Percentiles rank a stretch among this genome's conserved stretches.
These are phyloP conservation scores for Yamadazyma laniorum DNA, from an alignment of 805 yeast genomes.

Conservation along the genomic window DNA sequence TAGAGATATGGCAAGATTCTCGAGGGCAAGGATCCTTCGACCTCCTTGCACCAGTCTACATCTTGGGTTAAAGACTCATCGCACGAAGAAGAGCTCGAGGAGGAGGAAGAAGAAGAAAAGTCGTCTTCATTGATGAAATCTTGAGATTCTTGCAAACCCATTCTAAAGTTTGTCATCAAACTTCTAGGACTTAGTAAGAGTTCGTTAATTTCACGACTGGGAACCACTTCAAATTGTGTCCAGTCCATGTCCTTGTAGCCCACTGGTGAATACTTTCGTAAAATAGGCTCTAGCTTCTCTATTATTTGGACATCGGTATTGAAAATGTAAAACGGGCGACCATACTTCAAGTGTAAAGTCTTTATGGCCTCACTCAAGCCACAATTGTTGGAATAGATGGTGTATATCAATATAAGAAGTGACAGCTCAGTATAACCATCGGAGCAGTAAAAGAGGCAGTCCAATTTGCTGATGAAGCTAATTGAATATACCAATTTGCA, in stretches of 20 bases:
- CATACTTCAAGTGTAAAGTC: constrained; percentile 57
- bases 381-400: constrained; percentile 66
- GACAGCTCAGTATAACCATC: constrained; percentile 95
- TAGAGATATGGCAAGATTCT: constrained; percentile 79
- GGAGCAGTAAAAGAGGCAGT: constrained; percentile 67
- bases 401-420: constrained; percentile 64
- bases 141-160: not conserved
- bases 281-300: constrained; percentile 59
- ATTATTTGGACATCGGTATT: constrained; percentile 69
- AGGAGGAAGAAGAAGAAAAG: constrained; percentile 5
- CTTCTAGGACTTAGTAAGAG: constrained; percentile 23
- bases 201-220: constrained; percentile 33
- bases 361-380: constrained; percentile 64
- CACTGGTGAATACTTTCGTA: constrained; percentile 60
- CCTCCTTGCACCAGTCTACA: constrained; percentile 39
- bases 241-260: constrained; percentile 19
- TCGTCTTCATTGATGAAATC: constrained; percentile 1
- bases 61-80: not conserved
- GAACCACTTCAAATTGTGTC: constrained; percentile 30
- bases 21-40: constrained; percentile 77
- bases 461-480: constrained; percentile 29
- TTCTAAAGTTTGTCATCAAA: not conserved
- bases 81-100: constrained; percentile 4
- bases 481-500: constrained; percentile 61
- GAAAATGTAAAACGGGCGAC: constrained; percentile 83